Conservation (phyloP, 139 green algal genomes). For the Eudorina sp. region DNA sequence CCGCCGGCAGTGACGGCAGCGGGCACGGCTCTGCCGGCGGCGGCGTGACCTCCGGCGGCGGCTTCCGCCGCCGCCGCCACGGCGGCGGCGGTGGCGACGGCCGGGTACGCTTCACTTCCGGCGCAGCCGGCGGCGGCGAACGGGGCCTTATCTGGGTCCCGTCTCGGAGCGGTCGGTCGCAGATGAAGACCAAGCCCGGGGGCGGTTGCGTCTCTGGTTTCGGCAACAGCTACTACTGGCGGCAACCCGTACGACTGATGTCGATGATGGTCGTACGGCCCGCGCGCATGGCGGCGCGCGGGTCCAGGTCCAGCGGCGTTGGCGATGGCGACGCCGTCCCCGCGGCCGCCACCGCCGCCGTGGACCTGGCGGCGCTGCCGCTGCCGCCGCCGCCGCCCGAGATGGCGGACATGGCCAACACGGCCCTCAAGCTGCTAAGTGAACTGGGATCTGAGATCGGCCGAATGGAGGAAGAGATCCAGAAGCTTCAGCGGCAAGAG, state of each 20-base stretch:
- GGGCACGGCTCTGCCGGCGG: not conserved
- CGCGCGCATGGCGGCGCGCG: not conserved
- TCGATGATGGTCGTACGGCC: constrained; percentile 9
- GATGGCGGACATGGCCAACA: not conserved
- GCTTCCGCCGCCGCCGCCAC: not conserved
- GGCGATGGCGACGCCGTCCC: too few species aligned
- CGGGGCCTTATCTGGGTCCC: not conserved
- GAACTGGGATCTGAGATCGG: constrained; percentile 40
- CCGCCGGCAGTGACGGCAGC: not conserved
- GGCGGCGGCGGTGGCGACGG: not conserved
- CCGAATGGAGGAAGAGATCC: constrained; percentile 15
- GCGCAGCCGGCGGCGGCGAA: not conserved
- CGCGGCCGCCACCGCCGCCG: not conserved
- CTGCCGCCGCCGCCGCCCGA: not conserved
- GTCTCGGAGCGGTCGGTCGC: not conserved
- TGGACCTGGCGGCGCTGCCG: too few species aligned
- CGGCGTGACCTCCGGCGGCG: not conserved
- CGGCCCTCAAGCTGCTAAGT: constrained; percentile 8
- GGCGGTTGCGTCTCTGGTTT: not conserved
- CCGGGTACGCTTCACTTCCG: not conserved
- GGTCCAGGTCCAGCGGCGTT: too few species aligned
- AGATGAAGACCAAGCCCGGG: not conserved
- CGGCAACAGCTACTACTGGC: constrained; percentile 38
- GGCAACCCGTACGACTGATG: not conserved
- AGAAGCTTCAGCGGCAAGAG: constrained; percentile 5